Evolutionary conservation across 2,329 filamentous ascomycete genomes (phyloP).

Genomic region (Exophiala sideris): DNA sequence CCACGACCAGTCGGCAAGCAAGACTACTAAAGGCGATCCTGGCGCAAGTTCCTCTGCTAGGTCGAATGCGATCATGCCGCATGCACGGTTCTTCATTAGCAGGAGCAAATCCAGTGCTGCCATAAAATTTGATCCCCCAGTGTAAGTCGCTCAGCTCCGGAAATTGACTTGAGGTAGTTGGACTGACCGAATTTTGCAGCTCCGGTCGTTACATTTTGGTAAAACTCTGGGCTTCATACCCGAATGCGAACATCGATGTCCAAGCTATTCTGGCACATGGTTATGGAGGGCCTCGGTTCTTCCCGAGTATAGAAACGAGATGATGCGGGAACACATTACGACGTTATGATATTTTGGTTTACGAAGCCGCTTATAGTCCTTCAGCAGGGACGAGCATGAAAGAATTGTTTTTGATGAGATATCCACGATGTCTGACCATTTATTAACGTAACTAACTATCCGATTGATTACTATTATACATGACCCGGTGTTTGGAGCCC

Average conservation of each 20-base stretch:
- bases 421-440: not conserved
- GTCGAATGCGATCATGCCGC: conserved; percentile 61
- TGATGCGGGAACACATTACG: conserved; percentile 35
- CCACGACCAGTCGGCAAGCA: conserved; percentile 1
- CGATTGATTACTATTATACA: too few species aligned
- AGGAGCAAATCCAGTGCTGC: conserved; percentile 79
- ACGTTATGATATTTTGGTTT: not conserved
- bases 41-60: conserved; percentile 33
- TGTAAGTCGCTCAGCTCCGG: conserved; percentile 44
- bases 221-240: conserved; percentile 82
- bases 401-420: too few species aligned
- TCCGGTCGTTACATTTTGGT: conserved; percentile 76
- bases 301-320: conserved; percentile 64
- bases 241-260: conserved; percentile 80
- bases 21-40: conserved; percentile 25
- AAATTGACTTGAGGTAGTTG: not conserved
- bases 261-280: conserved; percentile 80
- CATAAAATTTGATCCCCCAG: conserved; percentile 77
- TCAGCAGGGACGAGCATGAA: too few species aligned
- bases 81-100: conserved; percentile 80
- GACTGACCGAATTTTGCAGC: conserved; percentile 14
- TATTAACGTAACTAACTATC: not conserved
- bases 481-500: too few species aligned
- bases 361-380: not conserved
- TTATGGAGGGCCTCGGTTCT: conserved; percentile 80